phyloP scores from a whole-genome alignment of 2,329 filamentous ascomycete genomes.

The Paracoccidioides brasiliensis region DNA sequence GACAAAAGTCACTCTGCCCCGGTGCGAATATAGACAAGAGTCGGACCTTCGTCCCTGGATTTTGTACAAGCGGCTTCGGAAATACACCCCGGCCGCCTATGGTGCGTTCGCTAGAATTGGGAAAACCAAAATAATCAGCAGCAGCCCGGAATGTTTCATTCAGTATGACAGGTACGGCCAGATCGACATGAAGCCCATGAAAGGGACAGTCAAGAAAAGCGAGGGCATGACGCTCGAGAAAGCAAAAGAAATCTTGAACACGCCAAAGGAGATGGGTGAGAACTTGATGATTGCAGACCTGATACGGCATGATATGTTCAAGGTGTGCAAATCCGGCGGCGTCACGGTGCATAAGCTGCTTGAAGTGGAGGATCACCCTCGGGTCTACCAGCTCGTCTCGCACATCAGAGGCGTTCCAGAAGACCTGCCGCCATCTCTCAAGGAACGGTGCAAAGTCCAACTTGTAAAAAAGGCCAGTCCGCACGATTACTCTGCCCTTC shows the following conservation, averaged over 20 bases:
- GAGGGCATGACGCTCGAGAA: slow-evolving; percentile 52
- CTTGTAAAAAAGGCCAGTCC: slow-evolving; percentile 5
- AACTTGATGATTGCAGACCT: slow-evolving; percentile 98
- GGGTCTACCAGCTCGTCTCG: slow-evolving; percentile 83
- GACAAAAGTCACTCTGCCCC: slow-evolving; percentile 45
- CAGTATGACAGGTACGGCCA: slow-evolving; percentile 43
- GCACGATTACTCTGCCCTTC: slow-evolving; percentile 59
- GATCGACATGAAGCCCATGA: slow-evolving; percentile 71
- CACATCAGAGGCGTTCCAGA: slow-evolving; percentile 55
- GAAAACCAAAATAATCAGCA: slow-evolving; percentile 58
- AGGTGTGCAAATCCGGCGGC: slow-evolving; percentile 60
- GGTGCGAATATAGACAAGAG: slow-evolving; percentile 12
- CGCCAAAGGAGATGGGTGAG: slow-evolving; percentile 84
- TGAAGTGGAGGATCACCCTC: slow-evolving; percentile 79
- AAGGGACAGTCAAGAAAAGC: slow-evolving; percentile 82
- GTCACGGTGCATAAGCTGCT: slow-evolving; percentile 71
- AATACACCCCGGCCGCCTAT: slow-evolving; percentile 67
- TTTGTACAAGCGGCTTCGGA: slow-evolving; percentile 57
- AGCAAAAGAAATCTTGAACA: slow-evolving; percentile 58
- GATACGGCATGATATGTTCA: slow-evolving; percentile 79
- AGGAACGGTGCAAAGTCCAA: background rate
- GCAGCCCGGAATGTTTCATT: slow-evolving; percentile 81
- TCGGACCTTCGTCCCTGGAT: slow-evolving; percentile 44
- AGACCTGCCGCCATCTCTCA: slow-evolving; percentile 11
- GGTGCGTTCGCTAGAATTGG: slow-evolving; percentile 66